Evolutionary conservation across 2,329 filamentous ascomycete genomes (phyloP).

Genomic region (Nothopassalora personata): DNA sequence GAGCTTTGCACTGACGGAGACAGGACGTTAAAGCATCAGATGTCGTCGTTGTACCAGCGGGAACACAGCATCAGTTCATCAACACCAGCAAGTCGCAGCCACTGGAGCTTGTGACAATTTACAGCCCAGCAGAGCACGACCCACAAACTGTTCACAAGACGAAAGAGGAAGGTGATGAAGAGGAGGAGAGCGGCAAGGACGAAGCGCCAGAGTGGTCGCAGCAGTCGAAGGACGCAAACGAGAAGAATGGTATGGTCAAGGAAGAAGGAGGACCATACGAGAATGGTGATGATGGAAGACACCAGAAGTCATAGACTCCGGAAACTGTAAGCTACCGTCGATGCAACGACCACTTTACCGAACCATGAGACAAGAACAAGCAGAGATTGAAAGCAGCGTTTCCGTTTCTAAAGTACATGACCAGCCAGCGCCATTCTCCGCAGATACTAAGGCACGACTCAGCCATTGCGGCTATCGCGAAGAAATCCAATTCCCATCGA

Average conservation of each 20-base stretch:
- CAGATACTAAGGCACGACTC: background rate
- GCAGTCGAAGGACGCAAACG: conserved; percentile 54
- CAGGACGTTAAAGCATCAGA: conserved; percentile 50
- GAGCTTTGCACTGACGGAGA: conserved; percentile 17
- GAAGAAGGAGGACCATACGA: conserved; percentile 35
- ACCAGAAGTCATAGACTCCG: conserved; percentile 26
- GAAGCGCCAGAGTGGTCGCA: conserved; percentile 56
- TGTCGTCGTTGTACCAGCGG: conserved; percentile 58
- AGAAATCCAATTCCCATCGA: background rate
- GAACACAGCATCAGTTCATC: conserved; percentile 61
- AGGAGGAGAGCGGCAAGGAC: conserved; percentile 57
- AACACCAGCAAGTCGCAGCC: conserved; percentile 54
- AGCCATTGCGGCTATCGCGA: background rate
- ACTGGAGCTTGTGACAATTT: conserved; percentile 58
- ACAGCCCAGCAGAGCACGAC: conserved; percentile 58
- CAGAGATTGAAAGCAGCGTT: background rate
- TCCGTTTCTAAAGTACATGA: background rate
- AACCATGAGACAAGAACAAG: background rate
- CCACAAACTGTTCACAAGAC: conserved; percentile 56
- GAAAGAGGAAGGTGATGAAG: conserved; percentile 58
- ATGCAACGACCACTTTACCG: background rate
- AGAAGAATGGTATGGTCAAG: conserved; percentile 52
- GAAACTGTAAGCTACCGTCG: background rate
- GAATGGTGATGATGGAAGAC: conserved; percentile 34
- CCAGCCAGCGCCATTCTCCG: background rate